Percentiles rank a stretch among this genome's conserved stretches.
Conservation (phyloP, 352 stramenopile genomes). For the Phytophthora melonis region DNA sequence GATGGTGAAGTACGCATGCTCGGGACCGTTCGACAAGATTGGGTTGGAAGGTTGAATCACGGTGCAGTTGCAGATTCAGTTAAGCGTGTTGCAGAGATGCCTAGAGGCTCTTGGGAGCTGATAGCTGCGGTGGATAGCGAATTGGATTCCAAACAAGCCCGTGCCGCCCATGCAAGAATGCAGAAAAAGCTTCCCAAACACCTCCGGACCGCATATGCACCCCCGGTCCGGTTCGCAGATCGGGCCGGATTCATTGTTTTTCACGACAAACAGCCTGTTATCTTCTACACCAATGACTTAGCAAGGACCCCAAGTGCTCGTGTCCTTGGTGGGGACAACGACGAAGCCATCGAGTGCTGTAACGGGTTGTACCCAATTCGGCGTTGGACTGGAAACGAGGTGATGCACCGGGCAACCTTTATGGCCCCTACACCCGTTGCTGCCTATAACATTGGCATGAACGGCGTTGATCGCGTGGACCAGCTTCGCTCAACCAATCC, state of each 20-base stretch:
- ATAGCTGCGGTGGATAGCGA: background rate
- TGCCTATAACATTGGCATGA: constrained; percentile 16
- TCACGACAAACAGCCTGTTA: too few relatives aligned
- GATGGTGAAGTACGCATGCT: too few relatives aligned
- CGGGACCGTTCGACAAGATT: too few relatives aligned
- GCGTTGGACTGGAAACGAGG: too few relatives aligned
- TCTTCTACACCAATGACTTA: too few relatives aligned
- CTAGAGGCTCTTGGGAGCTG: background rate
- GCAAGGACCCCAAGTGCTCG: too few relatives aligned
- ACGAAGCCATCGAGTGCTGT: too few relatives aligned
- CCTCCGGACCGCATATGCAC: background rate
- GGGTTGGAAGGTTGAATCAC: background rate
- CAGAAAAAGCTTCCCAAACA: background rate
- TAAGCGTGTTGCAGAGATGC: background rate
- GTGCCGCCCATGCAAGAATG: background rate
- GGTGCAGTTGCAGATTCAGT: background rate
- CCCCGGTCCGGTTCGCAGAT: background rate
- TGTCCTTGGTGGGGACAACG: too few relatives aligned
- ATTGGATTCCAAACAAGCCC: background rate
- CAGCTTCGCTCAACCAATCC: constrained; percentile 15
- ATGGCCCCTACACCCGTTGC: background rate
- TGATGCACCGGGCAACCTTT: too few relatives aligned
- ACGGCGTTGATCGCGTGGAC: constrained; percentile 14
- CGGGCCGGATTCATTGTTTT: background rate
- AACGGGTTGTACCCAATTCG: too few relatives aligned